phyloP scores from a whole-genome alignment of 106 monocot genomes.

The Apostasia shenzhenica region DNA sequence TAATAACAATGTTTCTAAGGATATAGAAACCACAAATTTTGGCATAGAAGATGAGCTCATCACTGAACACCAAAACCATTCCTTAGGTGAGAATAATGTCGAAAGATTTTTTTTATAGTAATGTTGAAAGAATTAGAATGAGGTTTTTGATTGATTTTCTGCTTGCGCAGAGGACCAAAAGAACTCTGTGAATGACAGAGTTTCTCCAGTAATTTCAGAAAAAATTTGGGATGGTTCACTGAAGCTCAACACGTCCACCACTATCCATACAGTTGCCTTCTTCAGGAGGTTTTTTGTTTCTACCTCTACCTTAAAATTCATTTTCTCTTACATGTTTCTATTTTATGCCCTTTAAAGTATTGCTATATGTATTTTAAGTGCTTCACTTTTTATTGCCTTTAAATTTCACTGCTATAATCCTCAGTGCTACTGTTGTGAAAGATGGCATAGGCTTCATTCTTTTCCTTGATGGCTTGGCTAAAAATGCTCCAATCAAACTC shows the following conservation, averaged over 20 bases:
- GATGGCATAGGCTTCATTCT: too few species aligned
- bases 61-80: constrained; percentile 4
- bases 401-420: too few species aligned
- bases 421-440: too few species aligned
- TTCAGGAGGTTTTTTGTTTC: constrained; percentile 44
- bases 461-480: too few species aligned
- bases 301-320: not conserved
- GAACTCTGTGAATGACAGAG: constrained; percentile 15
- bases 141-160: constrained; percentile 8
- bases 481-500: too few species aligned
- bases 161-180: constrained; percentile 17
- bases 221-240: constrained; percentile 60
- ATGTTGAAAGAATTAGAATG: constrained; percentile 6
- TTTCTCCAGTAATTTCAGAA: constrained; percentile 18
- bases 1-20: constrained; percentile 1
- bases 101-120: not conserved
- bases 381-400: too few species aligned
- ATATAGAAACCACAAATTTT: constrained; percentile 7
- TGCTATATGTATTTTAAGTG: not conserved
- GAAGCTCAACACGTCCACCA: constrained; percentile 46
- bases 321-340: not conserved
- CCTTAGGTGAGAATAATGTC: not conserved
- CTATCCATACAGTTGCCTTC: constrained; percentile 43
- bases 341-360: not conserved
- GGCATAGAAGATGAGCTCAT: not conserved